These are phyloP conservation scores for Agaricus blazei DNA, from an alignment of 768 basidiomycete species.

Conservation along the genomic window DNA sequence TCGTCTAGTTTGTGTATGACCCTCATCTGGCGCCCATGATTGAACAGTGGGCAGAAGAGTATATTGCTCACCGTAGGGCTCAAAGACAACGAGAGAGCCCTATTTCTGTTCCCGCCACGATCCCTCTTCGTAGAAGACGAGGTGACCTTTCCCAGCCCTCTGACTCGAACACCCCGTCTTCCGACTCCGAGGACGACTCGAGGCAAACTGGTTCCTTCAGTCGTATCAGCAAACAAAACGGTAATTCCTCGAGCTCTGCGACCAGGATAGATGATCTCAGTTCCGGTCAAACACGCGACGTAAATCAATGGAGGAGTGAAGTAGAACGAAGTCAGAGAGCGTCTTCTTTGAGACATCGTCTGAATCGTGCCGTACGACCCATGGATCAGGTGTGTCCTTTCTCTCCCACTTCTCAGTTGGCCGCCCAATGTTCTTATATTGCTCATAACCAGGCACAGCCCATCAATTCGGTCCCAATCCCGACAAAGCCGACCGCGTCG, in stretches of 20 bases:
- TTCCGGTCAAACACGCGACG: slow-evolving; percentile 47
- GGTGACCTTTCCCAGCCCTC: slow-evolving; percentile 13
- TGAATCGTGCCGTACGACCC: slow-evolving; percentile 20
- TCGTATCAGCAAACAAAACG: neutral
- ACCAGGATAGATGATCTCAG: slow-evolving; percentile 13
- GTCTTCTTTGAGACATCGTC: slow-evolving; percentile 27
- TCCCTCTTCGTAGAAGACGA: slow-evolving; percentile 17
- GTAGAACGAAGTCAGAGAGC: slow-evolving; percentile 25
- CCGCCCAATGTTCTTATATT: slow-evolving; percentile 1
- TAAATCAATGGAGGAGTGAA: slow-evolving; percentile 48
- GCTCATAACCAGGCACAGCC: slow-evolving; percentile 27
- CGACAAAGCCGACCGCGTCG: slow-evolving; percentile 40
- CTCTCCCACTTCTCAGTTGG: neutral
- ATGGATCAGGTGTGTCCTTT: slow-evolving; percentile 43
- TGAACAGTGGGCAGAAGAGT: slow-evolving; percentile 42
- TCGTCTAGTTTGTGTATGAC: slow-evolving; percentile 57
- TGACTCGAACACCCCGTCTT: slow-evolving; percentile 12
- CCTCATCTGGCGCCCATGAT: slow-evolving; percentile 62
- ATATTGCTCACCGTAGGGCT: slow-evolving; percentile 27
- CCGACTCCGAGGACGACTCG: slow-evolving; percentile 15
- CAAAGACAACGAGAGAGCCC: slow-evolving; percentile 19
- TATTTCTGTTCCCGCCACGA: slow-evolving; percentile 15
- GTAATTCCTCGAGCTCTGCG: neutral
- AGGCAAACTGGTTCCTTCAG: slow-evolving; percentile 5
- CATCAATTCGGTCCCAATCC: slow-evolving; percentile 38